Conservation (phyloP, 345 rosid genomes). For the Eucalyptus pumila region DNA sequence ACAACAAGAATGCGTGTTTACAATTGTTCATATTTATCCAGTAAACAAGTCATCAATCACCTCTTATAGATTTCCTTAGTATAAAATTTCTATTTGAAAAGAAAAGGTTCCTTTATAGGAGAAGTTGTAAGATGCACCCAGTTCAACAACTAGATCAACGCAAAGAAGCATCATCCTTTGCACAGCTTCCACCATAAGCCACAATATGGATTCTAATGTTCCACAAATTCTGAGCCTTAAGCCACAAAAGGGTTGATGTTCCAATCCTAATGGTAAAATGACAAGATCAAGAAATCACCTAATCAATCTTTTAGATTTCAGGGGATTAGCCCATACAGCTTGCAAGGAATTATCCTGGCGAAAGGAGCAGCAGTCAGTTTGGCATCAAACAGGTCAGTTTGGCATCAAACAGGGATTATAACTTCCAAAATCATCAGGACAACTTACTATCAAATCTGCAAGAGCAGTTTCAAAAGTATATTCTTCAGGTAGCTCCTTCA, state of each 20-base stretch:
- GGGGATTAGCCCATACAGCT: slow-evolving; percentile 45
- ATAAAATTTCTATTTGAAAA: background rate
- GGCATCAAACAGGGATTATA: background rate
- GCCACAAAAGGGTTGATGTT: background rate
- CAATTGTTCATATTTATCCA: background rate
- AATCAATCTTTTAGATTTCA: slow-evolving; percentile 26
- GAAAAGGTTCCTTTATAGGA: background rate
- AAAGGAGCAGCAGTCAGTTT: background rate
- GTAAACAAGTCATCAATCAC: background rate
- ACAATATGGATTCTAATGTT: background rate
- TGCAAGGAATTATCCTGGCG: slow-evolving; percentile 73
- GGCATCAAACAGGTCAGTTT: background rate
- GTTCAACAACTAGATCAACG: background rate
- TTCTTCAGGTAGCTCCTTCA: slow-evolving; percentile 49
- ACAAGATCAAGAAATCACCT: slow-evolving; percentile 19
- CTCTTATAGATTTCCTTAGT: background rate
- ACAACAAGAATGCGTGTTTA: background rate
- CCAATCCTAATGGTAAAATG: background rate
- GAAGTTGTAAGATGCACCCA: background rate
- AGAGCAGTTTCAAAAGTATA: slow-evolving; percentile 61
- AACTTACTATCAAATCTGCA: slow-evolving; percentile 61
- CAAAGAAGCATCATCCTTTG: background rate
- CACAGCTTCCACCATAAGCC: background rate
- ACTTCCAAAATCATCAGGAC: background rate
- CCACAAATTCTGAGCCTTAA: background rate